Evolutionary conservation across 2,329 filamentous ascomycete genomes (phyloP), one percentile per base, ranked within the genome.

Genomic region (Knoxdaviesia proteae): DNA sequence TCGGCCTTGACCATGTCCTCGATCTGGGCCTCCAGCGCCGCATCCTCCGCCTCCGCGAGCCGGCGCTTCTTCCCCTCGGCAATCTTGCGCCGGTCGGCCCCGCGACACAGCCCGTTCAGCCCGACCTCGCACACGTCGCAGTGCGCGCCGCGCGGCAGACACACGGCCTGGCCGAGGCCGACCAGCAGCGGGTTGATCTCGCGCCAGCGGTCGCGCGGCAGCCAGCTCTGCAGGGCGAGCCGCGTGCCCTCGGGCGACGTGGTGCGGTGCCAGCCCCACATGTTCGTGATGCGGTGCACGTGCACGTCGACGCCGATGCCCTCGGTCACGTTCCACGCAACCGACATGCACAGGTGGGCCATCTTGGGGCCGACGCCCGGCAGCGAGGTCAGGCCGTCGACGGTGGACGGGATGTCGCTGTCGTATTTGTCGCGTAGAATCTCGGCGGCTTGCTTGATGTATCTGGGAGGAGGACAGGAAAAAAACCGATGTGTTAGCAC

Each of bases 221-320:
- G 63, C 87, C 87, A 94, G 10, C 67, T 67, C 62, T 94, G 73
- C 45, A 94, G 64, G 34, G 75, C 73, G 43, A 67, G 61, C 38
- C 87, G 68, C 32, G 87, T 93, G 56, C 83, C 80, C 62, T 94
- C 87, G 0, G 87, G 87, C 8, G 65, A 80, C 51, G 74, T 77
- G 2, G 80, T 88, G 56, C 73, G 74, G 56, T 92, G 74, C 87
- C 87, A 94, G 4, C 83, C 81, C 86, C 86, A 94, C 32, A 93
- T 65, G 60, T 94, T 94, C 42, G 84, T 88, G 59, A 94, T 92
- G 44, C 87, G 80, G 60, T 94, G 87, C 4, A 94, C 87, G 59
- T 94, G 87, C 5, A 94, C 86, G 57, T 94, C 87, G 40, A 94
- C 87, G 31, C 87, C 87, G 49, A 94, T 93, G 6, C 87, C 87